Conservation (phyloP, 2,329 filamentous ascomycete genomes). For the Cladosporium sp. region DNA sequence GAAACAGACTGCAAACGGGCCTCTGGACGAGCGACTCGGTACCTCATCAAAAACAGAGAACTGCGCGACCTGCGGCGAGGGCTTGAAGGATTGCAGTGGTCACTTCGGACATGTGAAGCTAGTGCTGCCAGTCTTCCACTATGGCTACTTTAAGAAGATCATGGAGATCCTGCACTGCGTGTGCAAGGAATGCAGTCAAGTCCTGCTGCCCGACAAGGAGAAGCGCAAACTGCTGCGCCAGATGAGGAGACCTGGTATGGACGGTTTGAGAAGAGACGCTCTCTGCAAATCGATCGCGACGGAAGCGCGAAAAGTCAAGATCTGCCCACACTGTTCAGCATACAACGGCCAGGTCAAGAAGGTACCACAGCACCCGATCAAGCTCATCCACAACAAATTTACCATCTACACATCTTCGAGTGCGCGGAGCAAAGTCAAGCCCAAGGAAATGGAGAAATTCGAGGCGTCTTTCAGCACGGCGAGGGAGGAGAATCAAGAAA, state of each 20-base stretch:
- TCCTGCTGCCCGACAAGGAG: slow-evolving; percentile 79
- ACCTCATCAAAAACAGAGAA: slow-evolving; percentile 79
- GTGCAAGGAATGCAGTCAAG: slow-evolving; percentile 86
- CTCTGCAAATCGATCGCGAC: slow-evolving; percentile 87
- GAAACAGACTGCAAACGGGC: slow-evolving; percentile 75
- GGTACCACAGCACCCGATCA: slow-evolving; percentile 75
- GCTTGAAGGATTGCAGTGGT: slow-evolving; percentile 81
- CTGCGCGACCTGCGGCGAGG: slow-evolving; percentile 81
- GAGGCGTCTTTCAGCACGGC: slow-evolving; percentile 82
- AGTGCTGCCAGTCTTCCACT: slow-evolving; percentile 89
- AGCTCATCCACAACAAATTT: slow-evolving; percentile 93
- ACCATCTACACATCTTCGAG: slow-evolving; percentile 84
- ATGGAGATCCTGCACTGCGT: slow-evolving; percentile 91
- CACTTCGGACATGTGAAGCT: slow-evolving; percentile 94
- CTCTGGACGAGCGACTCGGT: slow-evolving; percentile 83
- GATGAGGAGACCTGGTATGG: slow-evolving; percentile 76
- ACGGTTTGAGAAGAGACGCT: slow-evolving; percentile 80
- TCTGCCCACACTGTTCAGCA: slow-evolving; percentile 75
- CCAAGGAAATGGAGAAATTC: slow-evolving; percentile 78
- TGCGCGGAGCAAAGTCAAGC: slow-evolving; percentile 78
- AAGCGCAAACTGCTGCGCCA: slow-evolving; percentile 76
- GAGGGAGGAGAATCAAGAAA: slow-evolving; percentile 72
- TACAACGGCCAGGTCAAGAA: slow-evolving; percentile 93
- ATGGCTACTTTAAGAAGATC: slow-evolving; percentile 92
- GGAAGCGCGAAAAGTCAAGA: slow-evolving; percentile 82